A percentile compares a stretch with the other conserved stretches of the same genome.
phyloP scores from a whole-genome alignment of 1,139 yeast species.

The Candida smagusa region DNA sequence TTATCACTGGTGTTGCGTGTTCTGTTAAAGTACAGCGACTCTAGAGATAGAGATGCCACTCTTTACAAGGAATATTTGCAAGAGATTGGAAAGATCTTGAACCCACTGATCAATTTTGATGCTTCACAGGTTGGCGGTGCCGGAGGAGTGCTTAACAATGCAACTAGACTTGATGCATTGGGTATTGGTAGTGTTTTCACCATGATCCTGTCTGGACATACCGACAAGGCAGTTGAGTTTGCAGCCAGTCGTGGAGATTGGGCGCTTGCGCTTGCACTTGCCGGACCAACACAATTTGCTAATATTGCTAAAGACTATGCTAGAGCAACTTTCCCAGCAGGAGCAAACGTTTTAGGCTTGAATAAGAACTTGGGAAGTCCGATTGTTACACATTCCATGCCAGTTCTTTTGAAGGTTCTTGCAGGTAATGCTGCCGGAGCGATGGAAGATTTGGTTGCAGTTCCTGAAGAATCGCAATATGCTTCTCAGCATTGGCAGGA shows the following conservation, averaged over 20 bases:
- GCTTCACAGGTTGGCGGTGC: conserved; percentile 5
- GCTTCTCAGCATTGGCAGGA: conserved; percentile 53
- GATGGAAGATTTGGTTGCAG: conserved; percentile 44
- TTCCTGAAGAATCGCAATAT: conserved; percentile 45
- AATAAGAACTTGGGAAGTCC: conserved; percentile 35
- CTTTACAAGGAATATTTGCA: conserved; percentile 22
- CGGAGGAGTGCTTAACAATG: conserved; percentile 16
- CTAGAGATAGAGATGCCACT: background rate
- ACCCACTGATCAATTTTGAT: conserved; percentile 31
- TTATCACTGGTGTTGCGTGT: conserved; percentile 29
- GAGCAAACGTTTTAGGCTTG: background rate
- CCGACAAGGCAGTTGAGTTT: conserved; percentile 60
- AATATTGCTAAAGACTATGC: conserved; percentile 50
- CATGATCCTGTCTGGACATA: conserved; percentile 58
- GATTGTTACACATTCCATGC: conserved; percentile 52
- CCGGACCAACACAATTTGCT: conserved; percentile 65
- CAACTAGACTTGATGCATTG: conserved; percentile 34
- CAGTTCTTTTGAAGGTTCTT: conserved; percentile 59
- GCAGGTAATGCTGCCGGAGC: conserved; percentile 61
- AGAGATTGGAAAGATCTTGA: conserved; percentile 28
- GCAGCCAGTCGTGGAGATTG: conserved; percentile 68
- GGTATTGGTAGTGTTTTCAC: conserved; percentile 35
- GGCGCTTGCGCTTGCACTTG: conserved; percentile 73
- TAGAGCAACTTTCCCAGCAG: conserved; percentile 31
- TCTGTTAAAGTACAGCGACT: conserved; percentile 28